phyloP scores from a whole-genome alignment of 2,329 filamentous ascomycete genomes.

The Phyllosticta capitalensis region DNA sequence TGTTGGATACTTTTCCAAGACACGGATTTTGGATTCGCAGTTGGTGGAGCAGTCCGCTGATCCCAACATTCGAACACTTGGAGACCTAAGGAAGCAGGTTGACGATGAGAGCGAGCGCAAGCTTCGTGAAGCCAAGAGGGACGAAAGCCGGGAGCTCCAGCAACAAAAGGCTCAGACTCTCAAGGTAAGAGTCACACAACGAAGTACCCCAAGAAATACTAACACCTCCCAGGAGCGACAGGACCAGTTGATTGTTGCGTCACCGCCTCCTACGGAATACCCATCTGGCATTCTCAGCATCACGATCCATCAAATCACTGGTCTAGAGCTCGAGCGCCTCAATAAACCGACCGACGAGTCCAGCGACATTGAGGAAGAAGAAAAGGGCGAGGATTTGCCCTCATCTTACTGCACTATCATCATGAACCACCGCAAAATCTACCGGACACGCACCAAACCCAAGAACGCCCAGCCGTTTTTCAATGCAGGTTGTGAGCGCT shows the following conservation, averaged over 20 bases:
- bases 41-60: constrained; percentile 53
- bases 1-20: constrained; percentile 63
- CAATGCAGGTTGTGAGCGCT: constrained; percentile 66
- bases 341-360: constrained; percentile 42
- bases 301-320: constrained; percentile 64
- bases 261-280: constrained; percentile 53
- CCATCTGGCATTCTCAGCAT: constrained; percentile 60
- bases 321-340: constrained; percentile 51
- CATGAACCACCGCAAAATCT: constrained; percentile 60
- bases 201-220: not conserved
- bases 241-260: constrained; percentile 58
- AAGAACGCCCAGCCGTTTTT: constrained; percentile 72
- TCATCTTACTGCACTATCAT: constrained; percentile 65
- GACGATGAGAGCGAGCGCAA: constrained; percentile 47
- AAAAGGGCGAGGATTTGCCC: constrained; percentile 54
- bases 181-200: constrained; percentile 30
- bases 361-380: constrained; percentile 49
- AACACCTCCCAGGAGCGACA: constrained; percentile 21
- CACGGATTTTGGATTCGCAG: constrained; percentile 52
- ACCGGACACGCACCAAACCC: constrained; percentile 64
- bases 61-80: constrained; percentile 45
- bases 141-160: constrained; percentile 52
- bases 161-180: constrained; percentile 61
- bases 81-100: constrained; percentile 51
- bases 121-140: constrained; percentile 53